A percentile compares a stretch with the other conserved stretches of the same genome.
phyloP scores from a whole-genome alignment of 257 asterid genomes.

The Solanum peruvianum region DNA sequence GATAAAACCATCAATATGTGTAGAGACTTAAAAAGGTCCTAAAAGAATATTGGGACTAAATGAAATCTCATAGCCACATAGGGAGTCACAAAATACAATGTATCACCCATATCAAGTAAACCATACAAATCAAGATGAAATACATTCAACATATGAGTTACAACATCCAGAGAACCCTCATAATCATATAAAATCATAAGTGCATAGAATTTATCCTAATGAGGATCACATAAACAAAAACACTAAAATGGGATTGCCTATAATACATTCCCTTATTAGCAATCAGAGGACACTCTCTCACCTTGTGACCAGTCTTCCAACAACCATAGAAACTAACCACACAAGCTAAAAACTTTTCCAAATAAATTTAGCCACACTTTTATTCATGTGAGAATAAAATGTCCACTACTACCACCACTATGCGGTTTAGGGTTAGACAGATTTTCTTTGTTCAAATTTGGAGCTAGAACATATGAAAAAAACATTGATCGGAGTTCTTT shows the following conservation, averaged over 20 bases:
- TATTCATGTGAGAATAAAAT: too few relatives aligned
- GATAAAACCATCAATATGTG: neutral
- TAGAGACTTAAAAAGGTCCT: neutral
- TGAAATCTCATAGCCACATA: neutral
- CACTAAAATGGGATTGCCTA: neutral
- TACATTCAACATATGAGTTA: neutral
- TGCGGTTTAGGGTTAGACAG: too few relatives aligned
- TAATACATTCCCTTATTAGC: neutral
- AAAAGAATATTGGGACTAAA: neutral
- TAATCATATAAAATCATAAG: neutral
- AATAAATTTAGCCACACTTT: too few relatives aligned
- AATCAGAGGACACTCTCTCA: neutral
- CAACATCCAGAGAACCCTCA: neutral
- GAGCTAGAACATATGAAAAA: too few relatives aligned
- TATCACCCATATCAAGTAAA: neutral
- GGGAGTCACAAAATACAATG: neutral
- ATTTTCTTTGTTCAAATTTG: too few relatives aligned
- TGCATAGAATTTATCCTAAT: neutral
- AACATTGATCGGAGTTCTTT: too few relatives aligned
- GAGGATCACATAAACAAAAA: neutral
- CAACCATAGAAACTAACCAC: too few relatives aligned
- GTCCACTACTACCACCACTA: too few relatives aligned
- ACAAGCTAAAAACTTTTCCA: too few relatives aligned
- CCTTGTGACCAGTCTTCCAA: neutral
- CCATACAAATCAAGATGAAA: too few relatives aligned